Conservation (phyloP, 306 rosid genomes). For the Ceratonia siliqua region DNA sequence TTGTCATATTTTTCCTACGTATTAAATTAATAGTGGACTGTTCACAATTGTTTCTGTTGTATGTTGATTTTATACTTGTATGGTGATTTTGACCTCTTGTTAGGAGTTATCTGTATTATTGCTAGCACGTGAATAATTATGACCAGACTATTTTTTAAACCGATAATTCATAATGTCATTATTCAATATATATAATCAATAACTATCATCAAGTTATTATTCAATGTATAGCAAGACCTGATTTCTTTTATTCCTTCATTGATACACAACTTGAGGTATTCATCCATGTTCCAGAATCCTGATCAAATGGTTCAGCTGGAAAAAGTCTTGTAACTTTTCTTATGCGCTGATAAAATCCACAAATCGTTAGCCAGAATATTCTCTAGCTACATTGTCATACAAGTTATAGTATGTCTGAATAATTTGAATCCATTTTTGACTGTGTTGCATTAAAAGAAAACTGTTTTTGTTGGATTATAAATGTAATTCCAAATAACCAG, state of each 20-base stretch:
- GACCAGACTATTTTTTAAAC: not conserved
- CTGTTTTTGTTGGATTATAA: not conserved
- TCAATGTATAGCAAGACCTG: not conserved
- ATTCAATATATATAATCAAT: not conserved
- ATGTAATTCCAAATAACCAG: not conserved
- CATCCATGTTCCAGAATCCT: not conserved
- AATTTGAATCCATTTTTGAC: too few species aligned
- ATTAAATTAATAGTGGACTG: not conserved
- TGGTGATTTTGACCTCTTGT: not conserved
- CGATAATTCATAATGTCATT: not conserved
- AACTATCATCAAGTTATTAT: not conserved
- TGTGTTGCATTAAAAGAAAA: not conserved
- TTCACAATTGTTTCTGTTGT: not conserved
- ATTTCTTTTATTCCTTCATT: not conserved
- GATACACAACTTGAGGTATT: not conserved
- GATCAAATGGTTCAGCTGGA: not conserved
- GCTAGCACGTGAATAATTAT: not conserved
- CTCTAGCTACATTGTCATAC: not conserved
- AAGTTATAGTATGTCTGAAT: not conserved
- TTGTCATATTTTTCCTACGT: not conserved
- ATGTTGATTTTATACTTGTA: not conserved
- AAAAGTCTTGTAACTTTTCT: not conserved
- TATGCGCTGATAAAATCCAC: not conserved
- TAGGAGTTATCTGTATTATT: not conserved
- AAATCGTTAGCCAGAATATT: not conserved